Conservation (phyloP, 148 eudicot species). For the Limonium bicolor region DNA sequence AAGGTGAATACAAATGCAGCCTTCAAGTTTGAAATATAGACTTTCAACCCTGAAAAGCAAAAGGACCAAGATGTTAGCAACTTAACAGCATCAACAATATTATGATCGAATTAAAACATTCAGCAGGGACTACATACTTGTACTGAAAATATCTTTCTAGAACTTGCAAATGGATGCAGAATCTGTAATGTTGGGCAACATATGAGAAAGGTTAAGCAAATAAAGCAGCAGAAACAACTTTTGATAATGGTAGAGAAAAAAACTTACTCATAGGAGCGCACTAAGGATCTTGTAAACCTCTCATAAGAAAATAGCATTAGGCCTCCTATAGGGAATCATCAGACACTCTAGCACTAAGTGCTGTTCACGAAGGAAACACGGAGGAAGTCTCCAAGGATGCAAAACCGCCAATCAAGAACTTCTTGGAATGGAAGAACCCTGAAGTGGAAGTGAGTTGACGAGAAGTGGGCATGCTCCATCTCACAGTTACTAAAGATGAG, state of each 20-base stretch:
- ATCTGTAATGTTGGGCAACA: slow-evolving; percentile 17
- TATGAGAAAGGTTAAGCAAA: slow-evolving; percentile 1
- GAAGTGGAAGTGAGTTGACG: slow-evolving; percentile 45
- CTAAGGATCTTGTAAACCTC: slow-evolving; percentile 39
- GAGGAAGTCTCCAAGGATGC: slow-evolving; percentile 51
- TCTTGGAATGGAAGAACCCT: slow-evolving; percentile 39
- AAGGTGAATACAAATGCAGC: slow-evolving; percentile 21
- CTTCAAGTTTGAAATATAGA: slow-evolving; percentile 9
- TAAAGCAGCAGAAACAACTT: neutral
- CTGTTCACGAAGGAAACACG: slow-evolving; percentile 78
- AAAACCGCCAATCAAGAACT: slow-evolving; percentile 86
- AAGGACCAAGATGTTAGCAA: neutral
- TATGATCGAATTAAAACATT: neutral
- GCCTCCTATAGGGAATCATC: slow-evolving; percentile 40
- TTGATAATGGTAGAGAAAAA: neutral
- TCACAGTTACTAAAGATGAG: slow-evolving; percentile 21
- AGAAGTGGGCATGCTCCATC: slow-evolving; percentile 66
- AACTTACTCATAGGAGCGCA: slow-evolving; percentile 55
- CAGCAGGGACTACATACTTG: slow-evolving; percentile 10
- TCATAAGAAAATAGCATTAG: slow-evolving; percentile 45
- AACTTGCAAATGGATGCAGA: slow-evolving; percentile 27
- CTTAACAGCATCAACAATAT: neutral
- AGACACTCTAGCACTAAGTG: slow-evolving; percentile 49
- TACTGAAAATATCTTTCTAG: slow-evolving; percentile 23
- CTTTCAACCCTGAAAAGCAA: slow-evolving; percentile 4